phyloP scores from a whole-genome alignment of 2,329 filamentous ascomycete species.

The Botryotinia globosa region DNA sequence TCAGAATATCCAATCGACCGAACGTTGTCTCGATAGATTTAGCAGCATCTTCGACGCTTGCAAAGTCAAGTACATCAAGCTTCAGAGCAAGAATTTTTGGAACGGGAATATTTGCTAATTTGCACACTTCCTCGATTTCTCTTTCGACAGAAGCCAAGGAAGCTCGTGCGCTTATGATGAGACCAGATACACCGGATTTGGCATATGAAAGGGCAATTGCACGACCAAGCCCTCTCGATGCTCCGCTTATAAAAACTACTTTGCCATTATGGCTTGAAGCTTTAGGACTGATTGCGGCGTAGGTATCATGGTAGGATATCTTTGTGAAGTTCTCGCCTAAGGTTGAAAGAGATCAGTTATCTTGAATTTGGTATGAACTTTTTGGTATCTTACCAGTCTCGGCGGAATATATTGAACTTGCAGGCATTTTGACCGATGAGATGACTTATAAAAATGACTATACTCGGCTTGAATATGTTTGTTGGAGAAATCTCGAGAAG shows the following conservation, averaged over 20 bases:
- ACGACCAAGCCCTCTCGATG: not conserved
- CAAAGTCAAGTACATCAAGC: not conserved
- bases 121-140: not conserved
- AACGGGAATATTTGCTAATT: not conserved
- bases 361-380: not conserved
- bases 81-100: not conserved
- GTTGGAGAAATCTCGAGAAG: not conserved
- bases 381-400: not conserved
- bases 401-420: not conserved
- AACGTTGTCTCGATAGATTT: not conserved
- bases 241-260: not conserved
- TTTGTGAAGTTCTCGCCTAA: constrained; percentile 1
- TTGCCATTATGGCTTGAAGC: not conserved
- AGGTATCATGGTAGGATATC: constrained; percentile 22
- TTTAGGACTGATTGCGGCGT: not conserved
- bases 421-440: not conserved
- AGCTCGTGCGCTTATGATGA: not conserved
- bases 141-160: not conserved
- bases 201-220: not conserved
- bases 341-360: not conserved
- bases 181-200: not conserved
- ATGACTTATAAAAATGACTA: not conserved
- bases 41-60: not conserved
- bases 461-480: not conserved
- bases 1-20: not conserved